These are phyloP conservation scores for Petasospora fabianii DNA, from an alignment of 1,139 yeast species.

Conservation along the genomic window DNA sequence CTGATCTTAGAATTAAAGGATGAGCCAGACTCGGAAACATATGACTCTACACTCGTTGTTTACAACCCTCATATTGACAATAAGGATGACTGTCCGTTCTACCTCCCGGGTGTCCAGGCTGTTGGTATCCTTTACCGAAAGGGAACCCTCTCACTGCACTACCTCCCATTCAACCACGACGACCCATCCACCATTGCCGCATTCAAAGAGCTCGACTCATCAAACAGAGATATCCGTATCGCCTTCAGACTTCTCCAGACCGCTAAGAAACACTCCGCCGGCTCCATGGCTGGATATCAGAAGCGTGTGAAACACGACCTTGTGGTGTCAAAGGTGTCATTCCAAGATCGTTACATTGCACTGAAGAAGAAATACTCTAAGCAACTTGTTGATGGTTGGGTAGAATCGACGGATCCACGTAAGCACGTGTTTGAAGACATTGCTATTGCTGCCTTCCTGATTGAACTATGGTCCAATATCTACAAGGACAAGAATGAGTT, in stretches of 20 bases:
- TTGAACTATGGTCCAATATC: slow-evolving; percentile 76
- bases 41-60: slow-evolving; percentile 52
- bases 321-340: slow-evolving; percentile 76
- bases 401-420: slow-evolving; percentile 88
- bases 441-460: slow-evolving; percentile 91
- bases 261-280: slow-evolving; percentile 76
- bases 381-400: slow-evolving; percentile 77
- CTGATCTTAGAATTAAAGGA: slow-evolving; percentile 39
- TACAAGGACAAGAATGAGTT: slow-evolving; percentile 47
- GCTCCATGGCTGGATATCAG: slow-evolving; percentile 79
- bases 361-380: slow-evolving; percentile 82
- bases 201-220: slow-evolving; percentile 37
- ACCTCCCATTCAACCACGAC: slow-evolving; percentile 55
- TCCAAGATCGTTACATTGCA: slow-evolving; percentile 78
- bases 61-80: slow-evolving; percentile 70
- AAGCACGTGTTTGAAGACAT: slow-evolving; percentile 96
- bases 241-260: slow-evolving; percentile 79
- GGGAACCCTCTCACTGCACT: slow-evolving; percentile 69
- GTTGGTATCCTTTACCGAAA: slow-evolving; percentile 59
- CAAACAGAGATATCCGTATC: slow-evolving; percentile 71
- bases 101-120: slow-evolving; percentile 77
- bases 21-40: slow-evolving; percentile 22
- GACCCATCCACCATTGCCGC: slow-evolving; percentile 25
- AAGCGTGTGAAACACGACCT: slow-evolving; percentile 87
- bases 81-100: slow-evolving; percentile 74